These are phyloP conservation scores for Taiozyma sp. DNA, from an alignment of 1,139 yeast genomes.

Conservation along the genomic window DNA sequence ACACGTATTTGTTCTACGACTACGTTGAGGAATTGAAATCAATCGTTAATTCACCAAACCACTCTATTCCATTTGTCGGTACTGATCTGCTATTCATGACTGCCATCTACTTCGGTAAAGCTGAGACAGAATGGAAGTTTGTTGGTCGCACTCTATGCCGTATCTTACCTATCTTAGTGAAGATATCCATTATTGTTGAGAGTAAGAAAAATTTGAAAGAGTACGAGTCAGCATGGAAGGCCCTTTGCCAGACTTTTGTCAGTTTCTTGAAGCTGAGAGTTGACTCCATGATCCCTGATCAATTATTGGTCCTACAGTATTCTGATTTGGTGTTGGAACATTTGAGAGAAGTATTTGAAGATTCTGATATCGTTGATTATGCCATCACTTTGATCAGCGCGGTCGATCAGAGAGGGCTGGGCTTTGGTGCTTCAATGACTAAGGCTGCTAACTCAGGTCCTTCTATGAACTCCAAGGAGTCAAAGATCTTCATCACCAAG, in stretches of 20 bases:
- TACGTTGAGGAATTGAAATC: slow-evolving; percentile 30
- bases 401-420: slow-evolving; percentile 49
- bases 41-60: background rate
- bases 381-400: slow-evolving; percentile 43
- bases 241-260: slow-evolving; percentile 39
- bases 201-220: slow-evolving; percentile 24
- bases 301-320: slow-evolving; percentile 51
- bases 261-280: slow-evolving; percentile 45
- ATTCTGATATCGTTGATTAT: slow-evolving; percentile 33
- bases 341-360: slow-evolving; percentile 37
- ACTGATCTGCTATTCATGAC: slow-evolving; percentile 43
- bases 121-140: slow-evolving; percentile 55
- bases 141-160: slow-evolving; percentile 64
- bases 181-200: slow-evolving; percentile 30
- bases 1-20: slow-evolving; percentile 49
- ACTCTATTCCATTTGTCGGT: slow-evolving; percentile 45
- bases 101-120: slow-evolving; percentile 43
- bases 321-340: slow-evolving; percentile 50
- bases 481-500: slow-evolving; percentile 51
- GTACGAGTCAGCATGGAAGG: slow-evolving; percentile 31
- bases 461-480: slow-evolving; percentile 38
- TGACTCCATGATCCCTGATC: slow-evolving; percentile 51
- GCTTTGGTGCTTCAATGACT: background rate
- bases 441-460: slow-evolving; percentile 13
- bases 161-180: slow-evolving; percentile 46